A percentile compares a stretch with the other conserved stretches of the same genome.
Conservation (phyloP, 2,329 filamentous ascomycete genomes). For the Delphinella strobiligena region DNA sequence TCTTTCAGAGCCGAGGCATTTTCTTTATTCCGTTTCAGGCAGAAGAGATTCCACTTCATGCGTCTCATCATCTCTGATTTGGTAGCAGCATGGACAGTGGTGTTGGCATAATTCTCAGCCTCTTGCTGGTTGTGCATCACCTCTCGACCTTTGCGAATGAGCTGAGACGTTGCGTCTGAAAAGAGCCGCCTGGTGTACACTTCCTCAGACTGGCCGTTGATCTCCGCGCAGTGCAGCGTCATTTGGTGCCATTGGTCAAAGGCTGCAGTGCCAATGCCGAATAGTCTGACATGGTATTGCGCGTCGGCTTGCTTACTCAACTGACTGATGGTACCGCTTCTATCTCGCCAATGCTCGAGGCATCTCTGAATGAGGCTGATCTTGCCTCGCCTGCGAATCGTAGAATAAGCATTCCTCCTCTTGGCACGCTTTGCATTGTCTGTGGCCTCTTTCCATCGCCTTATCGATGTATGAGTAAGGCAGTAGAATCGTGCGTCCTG, state of each 20-base stretch:
- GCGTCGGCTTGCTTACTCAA: constrained; percentile 29
- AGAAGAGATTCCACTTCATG: constrained; percentile 47
- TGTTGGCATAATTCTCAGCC: constrained; percentile 33
- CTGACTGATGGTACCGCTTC: constrained; percentile 19
- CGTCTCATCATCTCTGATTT: constrained; percentile 32
- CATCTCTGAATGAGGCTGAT: constrained; percentile 37
- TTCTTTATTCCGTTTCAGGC: constrained; percentile 37
- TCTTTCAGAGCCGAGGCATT: constrained; percentile 41
- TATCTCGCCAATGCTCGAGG: constrained; percentile 27
- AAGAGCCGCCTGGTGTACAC: constrained; percentile 11
- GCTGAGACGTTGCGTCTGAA: not conserved
- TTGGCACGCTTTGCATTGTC: constrained; percentile 39
- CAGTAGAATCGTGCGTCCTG: constrained; percentile 46
- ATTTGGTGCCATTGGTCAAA: constrained; percentile 27
- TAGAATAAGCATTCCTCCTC: constrained; percentile 43
- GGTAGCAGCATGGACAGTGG: constrained; percentile 28
- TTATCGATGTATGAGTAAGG: constrained; percentile 36
- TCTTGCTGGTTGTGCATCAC: constrained; percentile 17
- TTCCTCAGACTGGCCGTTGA: constrained; percentile 21
- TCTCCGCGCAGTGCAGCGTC: constrained; percentile 11
- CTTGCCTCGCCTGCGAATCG: constrained; percentile 41
- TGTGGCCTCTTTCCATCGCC: constrained; percentile 39
- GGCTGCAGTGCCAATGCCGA: constrained; percentile 17
- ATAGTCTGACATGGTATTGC: constrained; percentile 22
- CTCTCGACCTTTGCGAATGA: constrained; percentile 3